Base-by-base conservation (phyloP, 805 yeast species). In the Zygosaccharomyces pseudorouxii region DNA sequence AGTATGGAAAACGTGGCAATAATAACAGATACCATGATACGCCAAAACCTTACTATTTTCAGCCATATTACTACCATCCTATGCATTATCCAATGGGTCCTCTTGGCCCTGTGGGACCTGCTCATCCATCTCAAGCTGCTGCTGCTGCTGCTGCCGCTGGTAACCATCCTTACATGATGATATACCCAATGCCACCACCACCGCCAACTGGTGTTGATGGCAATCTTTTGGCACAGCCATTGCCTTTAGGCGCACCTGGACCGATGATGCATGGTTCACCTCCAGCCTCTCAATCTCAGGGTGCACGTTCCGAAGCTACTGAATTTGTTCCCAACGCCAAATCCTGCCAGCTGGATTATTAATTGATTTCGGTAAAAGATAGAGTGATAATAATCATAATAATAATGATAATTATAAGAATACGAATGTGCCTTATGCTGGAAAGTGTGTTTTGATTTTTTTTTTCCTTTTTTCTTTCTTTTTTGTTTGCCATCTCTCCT, bases 171-270 rank as follows among this genome's bases (percentile, higher is more conserved):
- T 62, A 59, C 37, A 58, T 63, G 62, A 64, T 64, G 67, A 50
- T 56, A 27, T 65, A 60, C 47, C 63, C 68, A 12, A 51, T 63
- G 47, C 65, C 67, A 8, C 67, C 66, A 35, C 60, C 59, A 16
- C 61, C 60, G 18, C 58, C 62, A 7, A 51, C 51, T 19, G 58
- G 52, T 3, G 50, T 55, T 8, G 60, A 55, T 28, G 57, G 57
- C 16, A 30, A 55, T n/a, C 47, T 58, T 47, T 50, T 58, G 11
- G 48, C 54, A 12, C 54, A 56, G 2, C 51, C 55, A 23, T 35
- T 57, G 29, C 54, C 57, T 4, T 37, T 56, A 44, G 51, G 52
- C 35, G 56, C 42, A 43, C 49, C 49, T 33, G 53, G 48, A 19
- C 45, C 53, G 16, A 38, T 46, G 35, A 3, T 49, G 16, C 55